These are phyloP conservation scores for Closterium sp. DNA, from an alignment of 139 green algal species.

Conservation along the genomic window DNA sequence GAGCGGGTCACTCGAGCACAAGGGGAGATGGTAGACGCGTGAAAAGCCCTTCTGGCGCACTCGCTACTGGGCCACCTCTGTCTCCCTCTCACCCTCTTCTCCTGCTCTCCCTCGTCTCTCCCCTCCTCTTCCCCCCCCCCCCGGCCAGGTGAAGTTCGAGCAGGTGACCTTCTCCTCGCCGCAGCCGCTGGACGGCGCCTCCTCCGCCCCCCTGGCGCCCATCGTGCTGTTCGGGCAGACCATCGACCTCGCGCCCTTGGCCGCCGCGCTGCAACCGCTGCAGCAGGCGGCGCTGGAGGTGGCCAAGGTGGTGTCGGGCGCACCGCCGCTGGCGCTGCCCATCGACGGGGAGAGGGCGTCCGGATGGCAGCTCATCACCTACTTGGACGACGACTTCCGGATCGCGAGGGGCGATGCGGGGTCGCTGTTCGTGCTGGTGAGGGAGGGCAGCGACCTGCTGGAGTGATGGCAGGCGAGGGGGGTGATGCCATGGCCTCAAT, in stretches of 20 bases:
- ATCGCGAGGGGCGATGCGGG: conserved; percentile 51
- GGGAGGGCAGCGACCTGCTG: conserved; percentile 27
- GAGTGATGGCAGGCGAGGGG: background rate
- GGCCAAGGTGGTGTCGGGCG: conserved; percentile 63
- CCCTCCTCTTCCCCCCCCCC: background rate
- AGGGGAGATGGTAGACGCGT: background rate
- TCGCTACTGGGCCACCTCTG: background rate
- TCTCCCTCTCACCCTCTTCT: conserved; percentile 15
- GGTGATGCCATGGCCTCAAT: too few species aligned
- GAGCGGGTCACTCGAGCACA: background rate
- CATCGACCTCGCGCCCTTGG: conserved; percentile 10
- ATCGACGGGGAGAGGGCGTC: background rate
- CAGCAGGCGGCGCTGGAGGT: conserved; percentile 18
- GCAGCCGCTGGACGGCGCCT: conserved; percentile 1
- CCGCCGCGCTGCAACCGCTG: conserved; percentile 26
- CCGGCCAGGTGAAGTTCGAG: conserved; percentile 51
- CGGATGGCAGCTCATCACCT: conserved; percentile 61
- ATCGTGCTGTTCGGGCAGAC: conserved; percentile 38
- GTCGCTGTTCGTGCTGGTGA: conserved; percentile 56
- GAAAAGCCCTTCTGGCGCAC: background rate
- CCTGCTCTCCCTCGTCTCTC: background rate
- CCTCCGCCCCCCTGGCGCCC: conserved; percentile 10
- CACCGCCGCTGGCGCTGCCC: conserved; percentile 50
- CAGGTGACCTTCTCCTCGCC: conserved; percentile 36
- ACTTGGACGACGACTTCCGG: conserved; percentile 58